These are phyloP conservation scores for Teratosphaeria zuluensis DNA, from an alignment of 2,329 filamentous ascomycete genomes.

Conservation along the genomic window DNA sequence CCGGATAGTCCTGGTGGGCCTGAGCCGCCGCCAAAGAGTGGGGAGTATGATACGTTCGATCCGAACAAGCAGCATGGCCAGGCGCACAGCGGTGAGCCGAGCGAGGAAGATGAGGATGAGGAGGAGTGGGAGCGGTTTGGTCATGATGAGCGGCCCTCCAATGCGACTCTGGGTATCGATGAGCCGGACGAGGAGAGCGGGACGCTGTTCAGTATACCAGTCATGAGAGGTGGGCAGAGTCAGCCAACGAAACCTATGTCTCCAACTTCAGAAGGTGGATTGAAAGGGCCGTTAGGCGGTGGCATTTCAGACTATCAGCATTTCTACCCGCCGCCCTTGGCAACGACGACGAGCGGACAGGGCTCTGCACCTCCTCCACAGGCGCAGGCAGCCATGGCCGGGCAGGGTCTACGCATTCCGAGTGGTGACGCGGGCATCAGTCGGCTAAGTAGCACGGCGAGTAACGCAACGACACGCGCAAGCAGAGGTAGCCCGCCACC, in stretches of 20 bases:
- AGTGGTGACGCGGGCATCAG: conserved; percentile 45
- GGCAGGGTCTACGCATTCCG: conserved; percentile 37
- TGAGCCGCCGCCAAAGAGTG: conserved; percentile 56
- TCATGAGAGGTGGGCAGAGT: conserved; percentile 4
- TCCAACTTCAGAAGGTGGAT: conserved; percentile 2
- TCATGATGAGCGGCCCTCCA: neutral
- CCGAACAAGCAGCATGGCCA: neutral
- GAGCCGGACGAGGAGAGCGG: conserved; percentile 7
- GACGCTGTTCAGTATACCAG: conserved; percentile 10
- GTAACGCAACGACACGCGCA: conserved; percentile 84
- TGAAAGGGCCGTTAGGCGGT: conserved; percentile 3
- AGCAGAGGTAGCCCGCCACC: conserved; percentile 89
- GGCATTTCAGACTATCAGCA: conserved; percentile 29
- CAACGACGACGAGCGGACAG: conserved; percentile 10
- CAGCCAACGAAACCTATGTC: neutral
- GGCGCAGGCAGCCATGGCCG: conserved; percentile 9
- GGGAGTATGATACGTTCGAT: neutral
- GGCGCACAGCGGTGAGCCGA: conserved; percentile 38
- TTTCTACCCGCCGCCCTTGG: conserved; percentile 49
- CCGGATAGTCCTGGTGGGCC: conserved; percentile 68
- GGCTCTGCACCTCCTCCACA: conserved; percentile 6
- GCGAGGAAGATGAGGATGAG: neutral
- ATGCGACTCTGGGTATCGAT: conserved; percentile 37
- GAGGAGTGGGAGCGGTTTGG: neutral
- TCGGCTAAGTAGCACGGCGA: conserved; percentile 69